Percentiles rank a stretch among this genome's conserved stretches.
Conservation (phyloP, 2,329 filamentous ascomycete genomes). For the Hypoxylon sp. region DNA sequence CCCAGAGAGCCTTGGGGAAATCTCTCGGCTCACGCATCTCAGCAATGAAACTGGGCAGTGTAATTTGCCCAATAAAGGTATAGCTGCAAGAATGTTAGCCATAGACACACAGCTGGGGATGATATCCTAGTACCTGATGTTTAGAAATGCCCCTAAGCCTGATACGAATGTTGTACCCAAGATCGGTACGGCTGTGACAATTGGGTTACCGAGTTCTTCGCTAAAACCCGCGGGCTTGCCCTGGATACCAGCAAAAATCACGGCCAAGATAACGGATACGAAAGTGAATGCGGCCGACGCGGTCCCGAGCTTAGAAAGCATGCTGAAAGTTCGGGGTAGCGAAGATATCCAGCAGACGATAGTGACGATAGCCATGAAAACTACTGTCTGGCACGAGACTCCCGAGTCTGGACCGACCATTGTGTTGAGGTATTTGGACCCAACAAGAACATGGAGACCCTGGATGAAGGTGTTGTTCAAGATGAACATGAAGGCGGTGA, state of each 20-base stretch:
- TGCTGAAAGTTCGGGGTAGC: conserved; percentile 83
- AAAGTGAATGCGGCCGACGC: conserved; percentile 88
- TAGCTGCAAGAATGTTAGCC: conserved; percentile 59
- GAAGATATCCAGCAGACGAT: conserved; percentile 81
- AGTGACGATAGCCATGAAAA: conserved; percentile 77
- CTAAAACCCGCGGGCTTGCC: conserved; percentile 74
- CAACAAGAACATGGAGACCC: conserved; percentile 83
- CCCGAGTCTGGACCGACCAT: conserved; percentile 73
- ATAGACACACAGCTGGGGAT: neutral
- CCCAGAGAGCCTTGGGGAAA: conserved; percentile 92
- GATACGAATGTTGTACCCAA: conserved; percentile 79
- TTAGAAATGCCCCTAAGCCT: conserved; percentile 88
- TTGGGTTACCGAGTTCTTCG: conserved; percentile 66
- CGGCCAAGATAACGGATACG: conserved; percentile 83
- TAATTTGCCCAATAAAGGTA: conserved; percentile 96
- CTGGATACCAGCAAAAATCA: conserved; percentile 82
- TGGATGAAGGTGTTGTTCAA: conserved; percentile 95
- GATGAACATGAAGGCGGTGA: conserved; percentile 84
- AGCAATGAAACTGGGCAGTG: conserved; percentile 91
- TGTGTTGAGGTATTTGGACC: conserved; percentile 88
- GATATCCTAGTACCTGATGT: conserved; percentile 67
- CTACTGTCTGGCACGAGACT: conserved; percentile 76
- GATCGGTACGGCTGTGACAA: conserved; percentile 73
- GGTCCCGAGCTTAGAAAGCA: conserved; percentile 80
- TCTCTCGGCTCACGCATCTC: conserved; percentile 86